Evolutionary conservation across 352 stramenopile species (phyloP), one percentile per base, ranked within the genome.

Genomic region (Pythium myriotylum): DNA sequence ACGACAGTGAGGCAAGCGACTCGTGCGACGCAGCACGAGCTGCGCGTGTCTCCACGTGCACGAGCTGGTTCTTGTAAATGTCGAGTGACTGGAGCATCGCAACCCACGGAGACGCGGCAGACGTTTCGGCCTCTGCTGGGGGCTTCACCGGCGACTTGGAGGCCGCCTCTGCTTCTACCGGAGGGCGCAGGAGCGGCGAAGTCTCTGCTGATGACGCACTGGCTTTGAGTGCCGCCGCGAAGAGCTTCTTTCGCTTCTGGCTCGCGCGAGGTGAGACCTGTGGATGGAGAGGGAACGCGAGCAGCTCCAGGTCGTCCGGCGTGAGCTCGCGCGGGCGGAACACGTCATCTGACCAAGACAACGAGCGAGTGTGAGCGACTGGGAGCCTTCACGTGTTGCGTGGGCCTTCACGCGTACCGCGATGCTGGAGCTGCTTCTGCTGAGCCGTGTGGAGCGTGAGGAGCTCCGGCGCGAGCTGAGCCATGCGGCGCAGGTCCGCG

Each of bases 11-110:
- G 1, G 64, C 26, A 2, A 91, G 54, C 4, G 69, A 59, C 2
- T 71, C 49, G 60, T 73, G 86, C 45, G 77, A 54, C 13, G 85
- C 87, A 40, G 62, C 24, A 5, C 83, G 74, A 9, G 80, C 56
- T 0, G 60, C 54, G 0, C 86, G 70, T 20, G 65, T 75, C 54
- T 97, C 81, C 10, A 95, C 71, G 48, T 97, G 81, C 8, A 91
- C 73, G 71, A 96, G 82, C 53, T 97, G 91, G 22, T 84, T 65
- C 27, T 72, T 43, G 55, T 94, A 95, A 20, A 88, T 63, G 33
- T 88, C 67, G 41, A 87, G 55, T 23, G 67, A 51, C 20, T 72
- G 69, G 50, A 94, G 54, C 64, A 88, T 75, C 4, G 71, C 65
- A 19, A 92, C 27, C 48, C 80, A 83, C 16, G 55, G 70, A 0